Evolutionary conservation across 2,329 filamentous ascomycete genomes (phyloP), one percentile per base, ranked within the genome.

Genomic region (Dendryphion nanum): DNA sequence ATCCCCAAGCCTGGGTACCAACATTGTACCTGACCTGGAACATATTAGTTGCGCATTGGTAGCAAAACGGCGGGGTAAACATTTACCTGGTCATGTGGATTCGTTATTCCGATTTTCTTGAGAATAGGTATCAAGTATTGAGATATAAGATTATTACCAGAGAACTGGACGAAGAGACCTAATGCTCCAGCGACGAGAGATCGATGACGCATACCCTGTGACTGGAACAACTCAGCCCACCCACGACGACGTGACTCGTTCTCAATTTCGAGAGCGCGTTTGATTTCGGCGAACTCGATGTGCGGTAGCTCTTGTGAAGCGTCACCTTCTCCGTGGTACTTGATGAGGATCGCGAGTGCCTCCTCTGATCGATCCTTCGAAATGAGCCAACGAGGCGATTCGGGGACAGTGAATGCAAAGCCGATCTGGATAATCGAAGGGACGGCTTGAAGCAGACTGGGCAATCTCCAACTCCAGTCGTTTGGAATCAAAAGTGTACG

Each of bases 401-500:
- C 83, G 3, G 83, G 82, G 3, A 85, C 57, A 1, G 64, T 51
- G 24, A 78, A 85, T 53, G 86, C 80, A 48, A 82, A 82, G 3
- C 63, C 38, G 19, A 86, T 69, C 64, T 85, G 82, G 38, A 85
- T 69, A 3, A 81, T 43, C 0, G 82, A 82, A 0, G 81, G 81
- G 1, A 79, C 57, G 20, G 77, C 73, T 65, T 86, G 82, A 10
- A 85, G 67, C n/a, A 85, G 68, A 6, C 78, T 79, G 35, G 83
- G 81, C 24, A 77, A 78, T 34, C 81, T 72, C 83, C 83, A 86
- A 3, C 78, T 79, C 82, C 82, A 85, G 51, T 83, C 70, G 45
- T 63, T 75, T 6, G 66, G 55, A 41, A 85, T 76, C 23, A 72
- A 67, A 17, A 76, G 68, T 1, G 82, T 85, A 20, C 78, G 81